Evolutionary conservation across 2,329 filamentous ascomycete genomes (phyloP).

Genomic region (Calcarisporium arbuscula): DNA sequence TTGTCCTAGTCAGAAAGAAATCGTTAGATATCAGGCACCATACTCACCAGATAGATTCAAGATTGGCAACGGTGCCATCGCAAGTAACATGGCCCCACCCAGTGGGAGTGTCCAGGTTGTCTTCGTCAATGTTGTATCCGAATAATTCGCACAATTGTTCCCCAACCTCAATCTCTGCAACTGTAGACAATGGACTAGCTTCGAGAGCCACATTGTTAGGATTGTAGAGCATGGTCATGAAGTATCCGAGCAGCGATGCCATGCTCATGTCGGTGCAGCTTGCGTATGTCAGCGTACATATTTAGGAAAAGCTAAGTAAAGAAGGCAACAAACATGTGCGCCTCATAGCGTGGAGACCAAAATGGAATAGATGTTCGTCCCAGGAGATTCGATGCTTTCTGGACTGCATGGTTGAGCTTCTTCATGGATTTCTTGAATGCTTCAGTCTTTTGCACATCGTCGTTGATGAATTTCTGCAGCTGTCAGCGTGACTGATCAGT

Average conservation of each 20-base stretch:
- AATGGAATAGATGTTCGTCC: constrained; percentile 38
- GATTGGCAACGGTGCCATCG: constrained; percentile 38
- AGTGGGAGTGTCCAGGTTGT: constrained; percentile 16
- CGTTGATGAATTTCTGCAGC: constrained; percentile 31
- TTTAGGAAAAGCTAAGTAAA: background rate
- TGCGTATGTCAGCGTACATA: constrained; percentile 5
- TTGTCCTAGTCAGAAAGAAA: background rate
- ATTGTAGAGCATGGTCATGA: constrained; percentile 44
- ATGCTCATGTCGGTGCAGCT: constrained; percentile 32
- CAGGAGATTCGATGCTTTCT: constrained; percentile 28
- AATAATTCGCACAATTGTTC: constrained; percentile 38
- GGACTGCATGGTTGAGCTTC: constrained; percentile 27
- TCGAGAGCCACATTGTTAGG: constrained; percentile 43
- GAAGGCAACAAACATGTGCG: constrained; percentile 34
- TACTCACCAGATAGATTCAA: constrained; percentile 39
- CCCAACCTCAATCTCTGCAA: constrained; percentile 37
- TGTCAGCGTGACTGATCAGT: background rate
- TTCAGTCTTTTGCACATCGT: constrained; percentile 23
- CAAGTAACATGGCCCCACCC: constrained; percentile 40
- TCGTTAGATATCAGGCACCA: constrained; percentile 12
- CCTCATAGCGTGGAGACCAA: constrained; percentile 40
- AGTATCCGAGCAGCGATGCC: constrained; percentile 37
- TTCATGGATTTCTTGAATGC: constrained; percentile 26
- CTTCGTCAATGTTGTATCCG: constrained; percentile 31
- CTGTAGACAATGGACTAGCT: constrained; percentile 37